Evolutionary conservation across 495 filamentous ascomycete species (phyloP).

Genomic region (Glonium stellatum): DNA sequence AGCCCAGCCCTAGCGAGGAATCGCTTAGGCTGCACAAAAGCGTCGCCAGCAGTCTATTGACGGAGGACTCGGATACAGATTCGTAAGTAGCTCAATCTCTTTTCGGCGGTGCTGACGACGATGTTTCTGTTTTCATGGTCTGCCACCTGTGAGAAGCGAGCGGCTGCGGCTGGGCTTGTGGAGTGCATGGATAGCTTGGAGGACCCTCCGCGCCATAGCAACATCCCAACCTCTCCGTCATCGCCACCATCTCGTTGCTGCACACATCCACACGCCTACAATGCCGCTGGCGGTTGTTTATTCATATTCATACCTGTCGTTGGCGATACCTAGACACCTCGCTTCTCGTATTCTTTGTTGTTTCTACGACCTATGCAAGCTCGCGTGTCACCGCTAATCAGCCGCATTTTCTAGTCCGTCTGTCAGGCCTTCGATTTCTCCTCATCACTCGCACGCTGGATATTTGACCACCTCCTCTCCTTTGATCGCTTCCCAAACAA

Average conservation of each 20-base stretch:
- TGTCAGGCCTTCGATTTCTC: constrained; percentile 50
- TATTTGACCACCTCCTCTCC: constrained; percentile 80
- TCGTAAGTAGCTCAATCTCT: constrained; percentile 46
- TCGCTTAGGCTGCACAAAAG: constrained; percentile 37
- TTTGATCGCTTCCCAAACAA: constrained; percentile 52
- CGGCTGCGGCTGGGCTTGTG: background rate
- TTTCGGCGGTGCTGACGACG: background rate
- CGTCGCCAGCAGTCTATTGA: constrained; percentile 52
- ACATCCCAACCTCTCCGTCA: background rate
- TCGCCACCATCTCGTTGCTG: constrained; percentile 1
- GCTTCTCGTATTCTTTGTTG: constrained; percentile 17
- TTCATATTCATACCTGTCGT: background rate
- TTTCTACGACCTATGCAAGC: background rate
- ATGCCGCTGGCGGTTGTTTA: constrained; percentile 1
- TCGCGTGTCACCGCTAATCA: constrained; percentile 27
- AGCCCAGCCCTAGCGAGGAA: constrained; percentile 25
- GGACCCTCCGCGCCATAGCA: background rate
- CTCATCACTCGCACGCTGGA: constrained; percentile 69
- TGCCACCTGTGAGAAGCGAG: background rate
- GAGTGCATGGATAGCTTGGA: too few species aligned
- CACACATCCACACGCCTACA: constrained; percentile 2
- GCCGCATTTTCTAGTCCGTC: constrained; percentile 42
- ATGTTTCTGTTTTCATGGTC: background rate
- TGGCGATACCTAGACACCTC: constrained; percentile 8
- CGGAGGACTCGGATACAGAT: constrained; percentile 64